These are phyloP conservation scores for Hypoxylon subgilvum DNA, from an alignment of 495 filamentous ascomycete species.

Conservation along the genomic window DNA sequence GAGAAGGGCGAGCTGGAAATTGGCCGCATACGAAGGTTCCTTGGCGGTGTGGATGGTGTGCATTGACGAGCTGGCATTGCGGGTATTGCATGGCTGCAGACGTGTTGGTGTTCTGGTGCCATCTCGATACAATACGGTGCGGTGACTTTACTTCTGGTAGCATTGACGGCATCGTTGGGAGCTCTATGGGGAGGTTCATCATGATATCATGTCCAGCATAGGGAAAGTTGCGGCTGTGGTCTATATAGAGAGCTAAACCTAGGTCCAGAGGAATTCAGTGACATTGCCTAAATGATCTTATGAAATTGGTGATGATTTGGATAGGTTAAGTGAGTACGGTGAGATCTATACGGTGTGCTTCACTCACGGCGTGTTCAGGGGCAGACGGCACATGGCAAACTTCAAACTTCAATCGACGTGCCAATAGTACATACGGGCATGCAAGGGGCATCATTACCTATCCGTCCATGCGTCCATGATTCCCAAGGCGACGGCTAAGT, in stretches of 20 bases:
- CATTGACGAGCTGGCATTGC: conserved; percentile 31
- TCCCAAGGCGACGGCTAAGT: no score
- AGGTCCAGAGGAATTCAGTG: no score
- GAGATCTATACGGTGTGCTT: no score
- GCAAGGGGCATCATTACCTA: conserved; percentile 15
- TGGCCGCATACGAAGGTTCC: conserved; percentile 71
- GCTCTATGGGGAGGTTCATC: conserved; percentile 10
- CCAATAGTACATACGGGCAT: neutral
- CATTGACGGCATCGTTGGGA: neutral
- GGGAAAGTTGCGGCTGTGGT: no score
- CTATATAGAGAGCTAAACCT: no score
- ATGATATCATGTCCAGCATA: conserved; percentile 26
- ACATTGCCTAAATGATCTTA: no score
- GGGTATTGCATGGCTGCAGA: conserved; percentile 9
- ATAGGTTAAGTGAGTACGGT: no score
- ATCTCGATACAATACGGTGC: conserved; percentile 13
- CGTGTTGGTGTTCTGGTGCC: conserved; percentile 10
- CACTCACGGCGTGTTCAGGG: neutral
- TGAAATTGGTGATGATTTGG: no score
- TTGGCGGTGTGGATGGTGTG: conserved; percentile 69
- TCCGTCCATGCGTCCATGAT: neutral
- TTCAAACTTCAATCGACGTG: neutral
- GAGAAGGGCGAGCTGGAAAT: conserved; percentile 73
- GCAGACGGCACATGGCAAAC: neutral
- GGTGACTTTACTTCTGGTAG: neutral